Conservation (phyloP, 768 basidiomycete genomes). For the Sarcodon aspratus region DNA sequence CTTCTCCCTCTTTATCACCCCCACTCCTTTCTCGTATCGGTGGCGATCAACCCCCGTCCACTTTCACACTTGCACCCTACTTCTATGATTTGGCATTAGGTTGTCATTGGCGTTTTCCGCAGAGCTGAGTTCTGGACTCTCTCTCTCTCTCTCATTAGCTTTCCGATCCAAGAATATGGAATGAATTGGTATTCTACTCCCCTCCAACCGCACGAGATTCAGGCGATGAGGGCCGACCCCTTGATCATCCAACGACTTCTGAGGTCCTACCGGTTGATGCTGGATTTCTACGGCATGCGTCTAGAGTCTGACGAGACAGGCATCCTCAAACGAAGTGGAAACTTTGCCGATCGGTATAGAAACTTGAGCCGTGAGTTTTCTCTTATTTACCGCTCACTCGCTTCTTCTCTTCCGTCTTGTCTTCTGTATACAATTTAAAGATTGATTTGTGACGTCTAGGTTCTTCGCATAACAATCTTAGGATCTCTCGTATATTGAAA, state of each 20-base stretch:
- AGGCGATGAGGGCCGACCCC: conserved; percentile 39
- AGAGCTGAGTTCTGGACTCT: no score
- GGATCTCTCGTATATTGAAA: conserved; percentile 70
- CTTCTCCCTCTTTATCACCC: not conserved
- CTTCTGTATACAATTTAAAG: no score
- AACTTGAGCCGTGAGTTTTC: conserved; percentile 54
- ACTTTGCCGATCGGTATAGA: conserved; percentile 42
- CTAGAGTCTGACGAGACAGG: conserved; percentile 49
- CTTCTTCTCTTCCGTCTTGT: no score
- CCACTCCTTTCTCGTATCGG: no score
- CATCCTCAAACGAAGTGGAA: conserved; percentile 38
- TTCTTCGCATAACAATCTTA: conserved; percentile 64
- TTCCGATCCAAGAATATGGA: conserved; percentile 65
- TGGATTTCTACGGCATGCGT: conserved; percentile 73
- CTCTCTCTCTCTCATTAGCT: conserved; percentile 24
- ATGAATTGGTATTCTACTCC: conserved; percentile 61
- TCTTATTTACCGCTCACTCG: not conserved
- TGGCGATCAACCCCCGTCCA: no score
- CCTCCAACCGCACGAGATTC: conserved; percentile 54
- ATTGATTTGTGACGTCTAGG: conserved; percentile 22
- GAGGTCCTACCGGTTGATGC: conserved; percentile 59
- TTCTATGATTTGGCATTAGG: no score
- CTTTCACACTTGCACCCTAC: no score
- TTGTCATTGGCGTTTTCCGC: no score
- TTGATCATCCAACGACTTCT: conserved; percentile 37